phyloP scores from a whole-genome alignment of 1,139 yeast species.

The Kluyveromyces sp. region DNA sequence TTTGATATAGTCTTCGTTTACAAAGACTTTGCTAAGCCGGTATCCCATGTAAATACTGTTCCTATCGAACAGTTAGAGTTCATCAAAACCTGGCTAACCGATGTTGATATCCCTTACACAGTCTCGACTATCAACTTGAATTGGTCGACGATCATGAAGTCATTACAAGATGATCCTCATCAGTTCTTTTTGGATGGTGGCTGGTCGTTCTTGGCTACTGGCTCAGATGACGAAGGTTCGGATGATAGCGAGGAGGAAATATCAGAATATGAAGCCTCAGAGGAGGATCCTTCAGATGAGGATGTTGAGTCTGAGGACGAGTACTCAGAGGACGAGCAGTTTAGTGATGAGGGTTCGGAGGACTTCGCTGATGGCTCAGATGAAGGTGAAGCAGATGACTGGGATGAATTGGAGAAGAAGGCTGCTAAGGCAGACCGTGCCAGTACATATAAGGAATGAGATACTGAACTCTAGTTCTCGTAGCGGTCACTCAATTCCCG shows the following conservation, averaged over 20 bases:
- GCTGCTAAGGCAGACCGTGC: conserved; percentile 44
- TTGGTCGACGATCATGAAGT: conserved; percentile 95
- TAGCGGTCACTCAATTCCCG: no score
- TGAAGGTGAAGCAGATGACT: conserved; percentile 59
- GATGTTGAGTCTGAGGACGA: conserved; percentile 52
- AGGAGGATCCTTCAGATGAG: conserved; percentile 68
- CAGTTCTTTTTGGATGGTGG: conserved; percentile 94
- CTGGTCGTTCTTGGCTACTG: conserved; percentile 83
- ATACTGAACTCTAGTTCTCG: background rate
- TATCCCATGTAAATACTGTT: conserved; percentile 86
- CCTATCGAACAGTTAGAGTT: conserved; percentile 91
- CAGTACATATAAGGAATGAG: conserved; percentile 28
- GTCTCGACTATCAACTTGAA: conserved; percentile 95
- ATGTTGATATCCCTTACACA: conserved; percentile 88
- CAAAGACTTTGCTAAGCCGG: conserved; percentile 82
- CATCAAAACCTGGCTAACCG: conserved; percentile 92
- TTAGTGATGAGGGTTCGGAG: conserved; percentile 42
- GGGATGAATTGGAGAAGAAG: conserved; percentile 68
- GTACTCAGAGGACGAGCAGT: conserved; percentile 38
- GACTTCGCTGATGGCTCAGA: conserved; percentile 47
- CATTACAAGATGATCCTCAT: conserved; percentile 85
- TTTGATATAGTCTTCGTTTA: conserved; percentile 93
- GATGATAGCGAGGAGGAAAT: conserved; percentile 46
- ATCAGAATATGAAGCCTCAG: conserved; percentile 38
- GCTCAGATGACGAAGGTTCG: conserved; percentile 57